Evolutionary conservation across 2,329 filamentous ascomycete species (phyloP).

Genomic region (Colletotrichum scovillei): DNA sequence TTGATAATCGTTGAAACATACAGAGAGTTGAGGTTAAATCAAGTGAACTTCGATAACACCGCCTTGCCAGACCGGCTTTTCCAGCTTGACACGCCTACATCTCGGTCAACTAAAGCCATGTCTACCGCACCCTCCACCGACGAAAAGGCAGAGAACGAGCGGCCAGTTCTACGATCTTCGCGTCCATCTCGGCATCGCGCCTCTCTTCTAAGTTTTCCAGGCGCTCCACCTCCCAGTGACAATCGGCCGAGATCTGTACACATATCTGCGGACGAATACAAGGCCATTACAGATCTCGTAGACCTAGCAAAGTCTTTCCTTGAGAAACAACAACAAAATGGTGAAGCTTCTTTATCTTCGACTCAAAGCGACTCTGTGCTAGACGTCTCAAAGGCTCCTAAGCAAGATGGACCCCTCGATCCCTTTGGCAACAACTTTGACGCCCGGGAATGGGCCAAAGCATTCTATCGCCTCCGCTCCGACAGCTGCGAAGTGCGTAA

Average conservation of each 20-base stretch:
- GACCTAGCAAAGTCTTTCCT: conserved; percentile 25
- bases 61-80: background rate
- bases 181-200: conserved; percentile 1
- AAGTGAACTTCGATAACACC: background rate
- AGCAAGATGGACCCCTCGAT: conserved; percentile 49
- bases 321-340: conserved; percentile 15
- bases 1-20: background rate
- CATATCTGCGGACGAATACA: conserved; percentile 29
- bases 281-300: conserved; percentile 30
- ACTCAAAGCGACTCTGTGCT: background rate
- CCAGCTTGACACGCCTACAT: background rate
- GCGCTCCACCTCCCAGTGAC: background rate
- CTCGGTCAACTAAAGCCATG: background rate
- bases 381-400: conserved; percentile 9
- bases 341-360: background rate
- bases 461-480: conserved; percentile 39
- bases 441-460: conserved; percentile 51
- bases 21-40: background rate
- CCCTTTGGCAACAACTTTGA: conserved; percentile 61
- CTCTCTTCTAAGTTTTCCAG: conserved; percentile 17
- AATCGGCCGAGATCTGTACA: conserved; percentile 15
- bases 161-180: background rate
- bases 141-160: background rate
- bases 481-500: conserved; percentile 43
- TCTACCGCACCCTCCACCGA: background rate